Evolutionary conservation across 1,284 basidiomycete species (phyloP).

Genomic region (Coniophora puteana): DNA sequence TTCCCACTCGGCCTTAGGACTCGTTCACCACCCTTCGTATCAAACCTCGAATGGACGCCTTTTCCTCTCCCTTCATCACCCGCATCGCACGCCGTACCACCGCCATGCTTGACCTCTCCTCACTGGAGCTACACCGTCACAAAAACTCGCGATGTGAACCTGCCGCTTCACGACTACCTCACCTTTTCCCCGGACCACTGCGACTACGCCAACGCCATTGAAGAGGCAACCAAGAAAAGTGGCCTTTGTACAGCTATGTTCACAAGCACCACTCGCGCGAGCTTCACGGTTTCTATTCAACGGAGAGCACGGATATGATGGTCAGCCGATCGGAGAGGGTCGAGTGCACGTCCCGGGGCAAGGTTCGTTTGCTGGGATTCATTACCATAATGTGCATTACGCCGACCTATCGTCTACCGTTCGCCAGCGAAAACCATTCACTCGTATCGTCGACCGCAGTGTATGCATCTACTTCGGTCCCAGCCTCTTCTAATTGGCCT

Average conservation of each 20-base stretch:
- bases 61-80: slow-evolving; percentile 91
- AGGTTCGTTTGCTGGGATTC: slow-evolving; percentile 95
- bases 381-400: no score
- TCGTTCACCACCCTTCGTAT: slow-evolving; percentile 98
- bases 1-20: slow-evolving; percentile 97
- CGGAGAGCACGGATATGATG: no score
- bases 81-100: slow-evolving; percentile 96
- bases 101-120: slow-evolving; percentile 80
- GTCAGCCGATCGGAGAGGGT: slow-evolving; percentile 89
- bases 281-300: slow-evolving; percentile 75
- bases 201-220: slow-evolving; percentile 91
- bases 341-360: slow-evolving; percentile 87
- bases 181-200: slow-evolving; percentile 95
- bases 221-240: slow-evolving; percentile 74
- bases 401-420: slow-evolving; percentile 90
- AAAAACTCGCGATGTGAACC: slow-evolving; percentile 88
- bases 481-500: slow-evolving; percentile 84
- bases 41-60: slow-evolving; percentile 93
- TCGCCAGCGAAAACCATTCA: slow-evolving; percentile 88
- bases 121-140: slow-evolving; percentile 72
- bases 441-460: slow-evolving; percentile 95
- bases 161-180: slow-evolving; percentile 99
- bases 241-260: slow-evolving; percentile 79
- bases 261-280: slow-evolving; percentile 85
- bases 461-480: slow-evolving; percentile 95